A percentile compares a stretch with the other conserved stretches of the same genome.
These are phyloP conservation scores for Cercospora canescens DNA, from an alignment of 2,329 filamentous ascomycete genomes.

Conservation along the genomic window DNA sequence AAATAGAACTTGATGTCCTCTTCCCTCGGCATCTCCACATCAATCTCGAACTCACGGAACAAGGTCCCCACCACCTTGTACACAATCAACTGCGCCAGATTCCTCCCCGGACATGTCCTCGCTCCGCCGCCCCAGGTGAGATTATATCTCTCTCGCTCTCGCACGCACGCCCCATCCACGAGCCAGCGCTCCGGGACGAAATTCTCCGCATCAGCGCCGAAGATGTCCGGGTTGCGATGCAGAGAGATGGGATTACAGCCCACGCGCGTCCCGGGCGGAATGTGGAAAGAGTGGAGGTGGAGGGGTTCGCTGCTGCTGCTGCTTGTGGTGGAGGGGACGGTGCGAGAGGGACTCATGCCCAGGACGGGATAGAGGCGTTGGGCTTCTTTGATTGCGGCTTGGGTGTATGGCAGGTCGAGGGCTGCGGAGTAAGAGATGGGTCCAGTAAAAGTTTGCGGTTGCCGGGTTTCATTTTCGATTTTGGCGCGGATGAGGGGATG, in stretches of 20 bases:
- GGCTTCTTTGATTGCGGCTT: constrained; percentile 47
- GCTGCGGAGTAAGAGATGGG: constrained; percentile 27
- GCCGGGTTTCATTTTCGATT: constrained; percentile 1
- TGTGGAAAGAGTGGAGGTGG: constrained; percentile 34
- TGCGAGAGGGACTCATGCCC: constrained; percentile 42
- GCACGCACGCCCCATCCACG: constrained; percentile 10
- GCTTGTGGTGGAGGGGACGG: constrained; percentile 32
- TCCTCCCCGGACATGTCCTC: constrained; percentile 24
- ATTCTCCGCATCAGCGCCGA: constrained; percentile 34
- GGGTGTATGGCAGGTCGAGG: constrained; percentile 40
- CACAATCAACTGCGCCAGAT: constrained; percentile 34
- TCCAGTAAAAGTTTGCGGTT: not conserved
- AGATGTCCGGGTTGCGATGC: constrained; percentile 35
- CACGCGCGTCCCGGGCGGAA: constrained; percentile 35
- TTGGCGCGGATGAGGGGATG: not conserved
- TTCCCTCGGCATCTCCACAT: constrained; percentile 14
- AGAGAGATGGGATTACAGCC: constrained; percentile 38
- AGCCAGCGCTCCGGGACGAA: constrained; percentile 42
- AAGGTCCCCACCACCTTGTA: constrained; percentile 14
- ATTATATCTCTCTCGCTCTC: constrained; percentile 20
- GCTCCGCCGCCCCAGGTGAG: constrained; percentile 28
- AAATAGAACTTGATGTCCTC: constrained; percentile 18
- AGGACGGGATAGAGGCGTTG: constrained; percentile 47
- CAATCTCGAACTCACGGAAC: constrained; percentile 15
- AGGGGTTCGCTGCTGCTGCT: too few relatives aligned